A percentile compares a stretch with the other conserved stretches of the same genome.
Conservation (phyloP, 1,284 basidiomycete species). For the Rhodofomes roseus region DNA sequence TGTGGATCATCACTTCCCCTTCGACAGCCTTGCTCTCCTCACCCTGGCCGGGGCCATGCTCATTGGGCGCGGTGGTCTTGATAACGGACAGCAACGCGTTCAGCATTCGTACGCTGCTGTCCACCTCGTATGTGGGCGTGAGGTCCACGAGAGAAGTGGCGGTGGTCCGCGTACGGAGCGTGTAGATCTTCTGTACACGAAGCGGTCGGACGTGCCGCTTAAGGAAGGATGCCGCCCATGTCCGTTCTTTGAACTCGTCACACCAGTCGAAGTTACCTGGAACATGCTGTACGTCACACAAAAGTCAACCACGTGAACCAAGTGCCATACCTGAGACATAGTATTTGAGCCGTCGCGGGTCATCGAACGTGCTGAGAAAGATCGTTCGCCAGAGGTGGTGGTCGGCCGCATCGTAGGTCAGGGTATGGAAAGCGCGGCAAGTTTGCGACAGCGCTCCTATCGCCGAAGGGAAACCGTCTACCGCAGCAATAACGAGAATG, state of each 20-base stretch:
- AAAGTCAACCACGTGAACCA: background rate
- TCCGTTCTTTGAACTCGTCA: constrained; percentile 13
- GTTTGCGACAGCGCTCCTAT: constrained; percentile 40
- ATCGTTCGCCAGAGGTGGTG: constrained; percentile 50
- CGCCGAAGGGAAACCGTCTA: constrained; percentile 25
- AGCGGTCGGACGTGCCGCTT: constrained; percentile 5
- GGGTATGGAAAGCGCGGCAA: constrained; percentile 34
- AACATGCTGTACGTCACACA: background rate
- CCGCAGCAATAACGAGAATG: constrained; percentile 16
- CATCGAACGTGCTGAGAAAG: constrained; percentile 46
- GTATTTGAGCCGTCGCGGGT: constrained; percentile 30
- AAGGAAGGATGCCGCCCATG: constrained; percentile 14
- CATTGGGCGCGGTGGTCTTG: constrained; percentile 23
- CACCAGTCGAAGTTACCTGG: constrained; percentile 16
- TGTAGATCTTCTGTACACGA: constrained; percentile 7
- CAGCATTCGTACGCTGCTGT: constrained; percentile 4
- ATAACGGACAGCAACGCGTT: constrained; percentile 26
- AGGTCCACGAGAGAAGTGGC: constrained; percentile 6
- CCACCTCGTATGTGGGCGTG: background rate
- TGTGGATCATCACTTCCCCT: background rate
- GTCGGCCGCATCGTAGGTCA: constrained; percentile 40
- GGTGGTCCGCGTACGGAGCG: constrained; percentile 7
- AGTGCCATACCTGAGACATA: background rate
- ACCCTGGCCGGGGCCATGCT: background rate
- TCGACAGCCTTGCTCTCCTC: background rate